Conservation (phyloP, 2,329 filamentous ascomycete genomes). For the Dothistroma pini region DNA sequence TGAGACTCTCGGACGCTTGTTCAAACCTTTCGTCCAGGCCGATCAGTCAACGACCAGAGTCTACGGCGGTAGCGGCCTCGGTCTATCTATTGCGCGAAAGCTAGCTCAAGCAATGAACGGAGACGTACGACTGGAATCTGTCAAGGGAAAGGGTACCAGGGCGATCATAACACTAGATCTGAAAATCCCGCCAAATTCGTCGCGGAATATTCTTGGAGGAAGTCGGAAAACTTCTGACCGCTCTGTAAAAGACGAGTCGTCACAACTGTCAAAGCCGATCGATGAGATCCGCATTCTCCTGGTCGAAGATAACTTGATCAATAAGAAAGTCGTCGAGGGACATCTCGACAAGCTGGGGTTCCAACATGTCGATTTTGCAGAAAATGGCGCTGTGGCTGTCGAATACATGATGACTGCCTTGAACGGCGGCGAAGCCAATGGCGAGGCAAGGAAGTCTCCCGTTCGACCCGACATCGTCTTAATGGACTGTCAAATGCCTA, state of each 20-base stretch:
- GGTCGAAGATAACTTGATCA: slow-evolving; percentile 37
- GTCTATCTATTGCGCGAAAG: slow-evolving; percentile 64
- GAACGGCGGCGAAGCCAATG: background rate
- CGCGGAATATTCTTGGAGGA: background rate
- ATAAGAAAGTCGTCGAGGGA: background rate
- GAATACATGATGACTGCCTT: background rate
- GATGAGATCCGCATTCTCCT: slow-evolving; percentile 30
- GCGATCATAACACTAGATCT: background rate
- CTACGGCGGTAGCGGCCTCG: slow-evolving; percentile 67
- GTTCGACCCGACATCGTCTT: background rate
- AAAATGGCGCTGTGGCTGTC: background rate
- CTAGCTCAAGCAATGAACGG: slow-evolving; percentile 42
- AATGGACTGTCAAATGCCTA: background rate
- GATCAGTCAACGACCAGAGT: slow-evolving; percentile 65
- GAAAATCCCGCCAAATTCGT: background rate
- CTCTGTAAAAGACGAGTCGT: background rate
- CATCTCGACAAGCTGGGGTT: background rate
- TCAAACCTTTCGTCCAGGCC: slow-evolving; percentile 73
- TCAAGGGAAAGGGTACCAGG: background rate
- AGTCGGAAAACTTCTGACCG: background rate
- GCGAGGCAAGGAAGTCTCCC: background rate
- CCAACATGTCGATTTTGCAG: background rate
- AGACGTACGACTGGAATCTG: background rate
- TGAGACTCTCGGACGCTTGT: slow-evolving; percentile 67
- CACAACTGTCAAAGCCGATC: background rate